These are phyloP conservation scores for Trichoderma sp. DNA, from an alignment of 2,329 filamentous ascomycete species.

Conservation along the genomic window DNA sequence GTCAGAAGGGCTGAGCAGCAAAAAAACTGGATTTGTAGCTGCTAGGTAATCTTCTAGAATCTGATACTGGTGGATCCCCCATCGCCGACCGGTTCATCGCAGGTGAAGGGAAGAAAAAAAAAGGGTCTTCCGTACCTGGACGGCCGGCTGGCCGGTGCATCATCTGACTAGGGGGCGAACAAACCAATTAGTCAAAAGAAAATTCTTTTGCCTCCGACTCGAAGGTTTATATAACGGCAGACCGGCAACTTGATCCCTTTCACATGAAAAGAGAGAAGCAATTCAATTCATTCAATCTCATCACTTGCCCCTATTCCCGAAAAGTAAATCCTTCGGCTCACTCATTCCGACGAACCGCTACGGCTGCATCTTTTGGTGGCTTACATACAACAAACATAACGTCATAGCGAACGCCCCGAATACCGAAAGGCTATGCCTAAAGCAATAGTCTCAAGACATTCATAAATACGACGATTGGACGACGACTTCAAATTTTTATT, in stretches of 20 bases:
- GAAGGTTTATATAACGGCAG: not conserved
- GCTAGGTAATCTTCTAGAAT: not conserved
- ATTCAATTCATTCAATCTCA: not conserved
- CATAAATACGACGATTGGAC: not conserved
- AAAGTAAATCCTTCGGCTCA: not conserved
- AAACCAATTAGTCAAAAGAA: not conserved
- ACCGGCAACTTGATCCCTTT: not conserved
- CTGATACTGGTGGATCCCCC: not conserved
- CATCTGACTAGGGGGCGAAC: not conserved
- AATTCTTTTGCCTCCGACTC: not conserved
- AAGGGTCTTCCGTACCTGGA: not conserved
- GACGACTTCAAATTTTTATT: not conserved
- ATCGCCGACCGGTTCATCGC: not conserved
- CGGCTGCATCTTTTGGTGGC: not conserved
- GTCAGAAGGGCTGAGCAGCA: not conserved
- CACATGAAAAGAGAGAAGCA: not conserved
- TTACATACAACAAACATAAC: not conserved
- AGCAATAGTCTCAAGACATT: not conserved
- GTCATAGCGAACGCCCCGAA: not conserved
- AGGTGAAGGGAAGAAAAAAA: not conserved
- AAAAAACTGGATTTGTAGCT: not conserved
- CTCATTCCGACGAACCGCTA: not conserved
- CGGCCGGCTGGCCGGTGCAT: not conserved
- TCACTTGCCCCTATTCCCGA: not conserved
- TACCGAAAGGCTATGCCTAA: not conserved